phyloP scores from a whole-genome alignment of 2,329 filamentous ascomycete species.

The Lasiodiplodia theobromae region DNA sequence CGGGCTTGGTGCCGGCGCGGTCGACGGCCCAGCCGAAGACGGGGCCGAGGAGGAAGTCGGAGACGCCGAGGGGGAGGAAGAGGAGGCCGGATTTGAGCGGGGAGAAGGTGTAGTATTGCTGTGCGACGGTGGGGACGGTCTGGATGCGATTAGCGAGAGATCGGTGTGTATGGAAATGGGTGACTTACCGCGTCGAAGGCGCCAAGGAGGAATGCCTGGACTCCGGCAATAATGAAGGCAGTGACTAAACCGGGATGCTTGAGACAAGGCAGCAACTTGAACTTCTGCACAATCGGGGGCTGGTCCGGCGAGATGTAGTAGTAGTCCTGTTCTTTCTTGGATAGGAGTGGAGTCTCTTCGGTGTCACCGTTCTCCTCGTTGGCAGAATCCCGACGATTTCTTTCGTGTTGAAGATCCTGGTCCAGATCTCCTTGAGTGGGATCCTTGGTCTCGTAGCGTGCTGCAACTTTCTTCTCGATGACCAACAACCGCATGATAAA shows the following conservation, averaged over 20 bases:
- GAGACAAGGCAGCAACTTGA: slow-evolving; percentile 58
- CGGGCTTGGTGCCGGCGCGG: slow-evolving; percentile 53
- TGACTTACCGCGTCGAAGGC: slow-evolving; percentile 51
- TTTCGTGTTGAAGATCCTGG: slow-evolving; percentile 2
- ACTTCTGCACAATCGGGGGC: slow-evolving; percentile 25
- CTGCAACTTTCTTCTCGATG: slow-evolving; percentile 68
- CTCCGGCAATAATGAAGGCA: slow-evolving; percentile 47
- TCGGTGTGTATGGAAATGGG: neutral
- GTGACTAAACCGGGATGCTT: slow-evolving; percentile 43
- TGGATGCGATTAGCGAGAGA: neutral
- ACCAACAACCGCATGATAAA: slow-evolving; percentile 66
- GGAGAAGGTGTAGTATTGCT: slow-evolving; percentile 52
- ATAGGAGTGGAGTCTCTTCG: slow-evolving; percentile 19
- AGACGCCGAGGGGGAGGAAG: slow-evolving; percentile 54
- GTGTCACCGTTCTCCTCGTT: neutral
- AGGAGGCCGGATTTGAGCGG: slow-evolving; percentile 53
- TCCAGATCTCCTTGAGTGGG: slow-evolving; percentile 10
- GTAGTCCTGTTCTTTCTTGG: slow-evolving; percentile 23
- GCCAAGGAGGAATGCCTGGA: slow-evolving; percentile 53
- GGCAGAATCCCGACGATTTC: neutral
- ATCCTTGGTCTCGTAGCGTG: slow-evolving; percentile 22
- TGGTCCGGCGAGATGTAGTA: slow-evolving; percentile 23
- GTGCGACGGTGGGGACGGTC: slow-evolving; percentile 55
- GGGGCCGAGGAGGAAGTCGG: slow-evolving; percentile 55
- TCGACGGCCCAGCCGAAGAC: slow-evolving; percentile 58